These are phyloP conservation scores for Talaromyces sp. DNA, from an alignment of 2,329 filamentous ascomycete species.

Conservation along the genomic window DNA sequence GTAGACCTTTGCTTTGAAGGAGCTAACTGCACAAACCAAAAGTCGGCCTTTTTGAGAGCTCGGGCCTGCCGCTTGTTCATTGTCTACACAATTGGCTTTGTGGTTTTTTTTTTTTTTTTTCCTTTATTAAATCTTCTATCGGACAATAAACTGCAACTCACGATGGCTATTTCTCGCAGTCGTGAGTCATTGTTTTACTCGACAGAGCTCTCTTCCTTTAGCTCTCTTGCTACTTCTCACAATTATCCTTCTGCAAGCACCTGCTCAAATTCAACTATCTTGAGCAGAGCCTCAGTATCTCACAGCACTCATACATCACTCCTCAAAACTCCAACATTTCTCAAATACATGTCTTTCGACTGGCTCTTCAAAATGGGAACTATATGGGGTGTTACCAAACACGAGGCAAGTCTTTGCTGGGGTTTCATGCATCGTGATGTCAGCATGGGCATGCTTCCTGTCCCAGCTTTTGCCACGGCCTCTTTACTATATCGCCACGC, in stretches of 20 bases:
- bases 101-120: neutral
- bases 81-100: neutral
- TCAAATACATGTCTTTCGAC: too few species aligned
- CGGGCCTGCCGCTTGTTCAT: neutral
- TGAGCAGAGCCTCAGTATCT: neutral
- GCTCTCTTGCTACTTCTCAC: neutral
- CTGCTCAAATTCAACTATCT: neutral
- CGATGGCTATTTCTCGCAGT: neutral
- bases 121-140: neutral
- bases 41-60: neutral
- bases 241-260: neutral
- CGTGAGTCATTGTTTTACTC: neutral
- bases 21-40: neutral
- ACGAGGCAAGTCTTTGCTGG: slow-evolving; percentile 9
- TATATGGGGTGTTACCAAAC: slow-evolving; percentile 3
- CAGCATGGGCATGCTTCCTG: slow-evolving; percentile 11
- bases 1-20: neutral
- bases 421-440: slow-evolving; percentile 11
- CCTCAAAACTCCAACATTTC: neutral
- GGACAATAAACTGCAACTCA: neutral
- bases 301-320: neutral
- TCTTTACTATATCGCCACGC: slow-evolving; percentile 11
- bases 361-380: neutral
- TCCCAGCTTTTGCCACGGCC: slow-evolving; percentile 9
- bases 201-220: neutral